Evolutionary conservation across 768 basidiomycete species (phyloP), one percentile per base, ranked within the genome.

Genomic region (Leccinum incarnatum): DNA sequence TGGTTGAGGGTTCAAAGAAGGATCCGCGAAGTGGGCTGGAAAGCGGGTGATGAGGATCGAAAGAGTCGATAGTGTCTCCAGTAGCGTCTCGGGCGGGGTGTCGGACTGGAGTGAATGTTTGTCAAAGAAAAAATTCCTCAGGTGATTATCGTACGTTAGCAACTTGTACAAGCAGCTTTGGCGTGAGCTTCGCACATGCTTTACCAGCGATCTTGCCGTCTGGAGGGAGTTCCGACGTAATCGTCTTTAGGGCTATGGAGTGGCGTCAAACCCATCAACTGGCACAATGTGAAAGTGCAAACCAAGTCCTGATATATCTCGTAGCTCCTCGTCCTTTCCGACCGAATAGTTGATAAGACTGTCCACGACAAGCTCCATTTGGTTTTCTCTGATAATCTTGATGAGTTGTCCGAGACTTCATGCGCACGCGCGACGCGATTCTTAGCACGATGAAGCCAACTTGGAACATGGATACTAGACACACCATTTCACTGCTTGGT

Each of bases 231-330:
- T 98, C 95, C 17, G 88, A 83, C 4, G 95, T 94, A 64, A 98
- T 95, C 3, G 94, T 96, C 77, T 98, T 98, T 57, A 99, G 78
- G 5, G 94, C 96, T 95, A 65, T 17, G 49, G 45, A 27, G 53
- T 52, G 60, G 51, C 51, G 60, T 70, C 50, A 58, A 32, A 45
- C 29, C 19, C 1, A 37, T 37, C 45, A 9, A 8, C 14, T 36
- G 11, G 10, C 15, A 29, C 19, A 25, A 48, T 1, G 12, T n/a
- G 15, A 7, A 10, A 15, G 34, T 23, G 27, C 67, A 15, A 53
- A 97, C 95, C 96, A 56, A 98, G 83, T 47, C 89, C 89, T 9
- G 95, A 93, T 55, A 99, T 95, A 76, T 98, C 95, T 59, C 97
- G 80, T 54, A 96, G 77, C 65, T 97, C 95, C 66, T 98, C 95